phyloP scores from a whole-genome alignment of 306 rosid species.

The Pachyrhizus erosus region DNA sequence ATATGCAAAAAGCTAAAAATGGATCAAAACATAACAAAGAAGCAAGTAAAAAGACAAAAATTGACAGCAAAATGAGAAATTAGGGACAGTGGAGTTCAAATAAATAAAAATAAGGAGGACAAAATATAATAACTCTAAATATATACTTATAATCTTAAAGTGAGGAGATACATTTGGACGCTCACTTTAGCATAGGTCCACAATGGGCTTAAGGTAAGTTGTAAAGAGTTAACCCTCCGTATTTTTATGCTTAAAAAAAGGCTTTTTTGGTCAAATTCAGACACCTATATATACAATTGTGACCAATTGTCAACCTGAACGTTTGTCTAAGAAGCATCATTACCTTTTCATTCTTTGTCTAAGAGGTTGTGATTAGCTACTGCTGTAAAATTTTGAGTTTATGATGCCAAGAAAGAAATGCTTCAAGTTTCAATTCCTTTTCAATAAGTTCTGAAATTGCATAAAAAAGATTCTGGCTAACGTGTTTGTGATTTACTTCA shows the following conservation, averaged over 20 bases:
- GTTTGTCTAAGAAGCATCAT: background rate
- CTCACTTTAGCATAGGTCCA: background rate
- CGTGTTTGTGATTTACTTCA: slow-evolving; percentile 41
- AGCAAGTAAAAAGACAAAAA: no score
- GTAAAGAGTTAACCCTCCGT: background rate
- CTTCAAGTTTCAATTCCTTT: background rate
- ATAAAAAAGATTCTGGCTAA: background rate
- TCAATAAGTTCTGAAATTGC: background rate
- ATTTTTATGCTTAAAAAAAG: background rate
- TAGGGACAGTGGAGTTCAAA: no score
- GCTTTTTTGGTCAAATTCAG: slow-evolving; percentile 13
- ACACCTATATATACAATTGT: background rate
- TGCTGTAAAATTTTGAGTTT: background rate
- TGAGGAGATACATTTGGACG: no score
- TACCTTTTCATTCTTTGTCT: background rate
- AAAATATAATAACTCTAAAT: no score
- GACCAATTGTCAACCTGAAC: background rate
- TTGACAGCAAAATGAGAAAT: no score
- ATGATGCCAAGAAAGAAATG: background rate
- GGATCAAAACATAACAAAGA: no score
- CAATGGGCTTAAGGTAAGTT: background rate
- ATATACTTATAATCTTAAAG: no score
- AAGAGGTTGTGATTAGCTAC: background rate
- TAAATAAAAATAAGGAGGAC: no score
- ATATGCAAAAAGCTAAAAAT: no score